phyloP scores from a whole-genome alignment of 2,329 filamentous ascomycete species.

The Colletotrichum limetticola region DNA sequence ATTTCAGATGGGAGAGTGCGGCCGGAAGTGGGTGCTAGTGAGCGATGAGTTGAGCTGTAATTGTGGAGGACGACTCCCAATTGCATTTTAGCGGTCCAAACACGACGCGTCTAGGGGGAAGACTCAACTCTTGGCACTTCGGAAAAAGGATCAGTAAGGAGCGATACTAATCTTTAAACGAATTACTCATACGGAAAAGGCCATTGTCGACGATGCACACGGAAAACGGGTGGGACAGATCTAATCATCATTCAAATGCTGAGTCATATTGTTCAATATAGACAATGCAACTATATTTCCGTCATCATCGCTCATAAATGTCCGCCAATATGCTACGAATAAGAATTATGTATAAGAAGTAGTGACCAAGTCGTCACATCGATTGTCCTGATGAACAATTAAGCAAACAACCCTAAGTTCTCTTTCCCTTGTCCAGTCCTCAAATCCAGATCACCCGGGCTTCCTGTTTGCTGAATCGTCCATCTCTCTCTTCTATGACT shows the following conservation, averaged over 20 bases:
- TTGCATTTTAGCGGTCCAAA: neutral
- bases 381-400: neutral
- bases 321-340: neutral
- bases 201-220: neutral
- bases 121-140: neutral
- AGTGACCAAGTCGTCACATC: slow-evolving; percentile 7
- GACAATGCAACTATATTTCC: neutral
- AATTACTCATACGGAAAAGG: neutral
- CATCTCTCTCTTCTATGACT: neutral
- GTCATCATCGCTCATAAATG: neutral
- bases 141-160: neutral
- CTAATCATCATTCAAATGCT: neutral
- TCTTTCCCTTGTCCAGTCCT: slow-evolving; percentile 4
- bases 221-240: neutral
- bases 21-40: slow-evolving; percentile 3
- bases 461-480: neutral
- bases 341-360: slow-evolving; percentile 20
- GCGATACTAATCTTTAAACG: neutral
- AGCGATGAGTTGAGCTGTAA: neutral
- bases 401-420: neutral
- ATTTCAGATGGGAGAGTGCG: neutral
- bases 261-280: neutral
- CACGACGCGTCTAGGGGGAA: neutral
- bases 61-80: too few species aligned
- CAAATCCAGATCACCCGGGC: neutral